Evolutionary conservation across 2,329 filamentous ascomycete genomes (phyloP).

Genomic region (Fusarium zealandicum): DNA sequence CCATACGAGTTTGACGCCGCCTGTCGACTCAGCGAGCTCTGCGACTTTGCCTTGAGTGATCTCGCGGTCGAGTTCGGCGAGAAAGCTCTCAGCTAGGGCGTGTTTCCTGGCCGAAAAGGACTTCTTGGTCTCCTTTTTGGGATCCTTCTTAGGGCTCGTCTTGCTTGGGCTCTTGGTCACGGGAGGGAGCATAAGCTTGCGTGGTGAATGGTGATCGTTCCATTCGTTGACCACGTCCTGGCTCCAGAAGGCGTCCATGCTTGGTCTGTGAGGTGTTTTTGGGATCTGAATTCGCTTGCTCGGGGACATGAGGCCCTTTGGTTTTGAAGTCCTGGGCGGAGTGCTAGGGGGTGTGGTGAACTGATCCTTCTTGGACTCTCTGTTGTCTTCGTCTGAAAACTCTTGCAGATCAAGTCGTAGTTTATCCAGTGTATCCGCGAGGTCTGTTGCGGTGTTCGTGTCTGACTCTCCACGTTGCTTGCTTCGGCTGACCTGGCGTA

Average conservation of each 20-base stretch:
- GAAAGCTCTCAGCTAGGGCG: conserved; percentile 67
- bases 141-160: conserved; percentile 48
- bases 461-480: neutral
- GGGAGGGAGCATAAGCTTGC: conserved; percentile 48
- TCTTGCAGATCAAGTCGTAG: conserved; percentile 36
- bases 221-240: conserved; percentile 66
- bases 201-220: conserved; percentile 68
- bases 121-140: conserved; percentile 56
- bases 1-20: conserved; percentile 77
- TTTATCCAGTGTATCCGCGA: conserved; percentile 37
- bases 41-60: conserved; percentile 69
- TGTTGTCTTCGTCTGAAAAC: conserved; percentile 36
- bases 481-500: conserved; percentile 10
- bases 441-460: conserved; percentile 29
- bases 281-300: conserved; percentile 54
- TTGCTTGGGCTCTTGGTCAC: conserved; percentile 41
- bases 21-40: conserved; percentile 66
- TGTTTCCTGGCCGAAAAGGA: conserved; percentile 69
- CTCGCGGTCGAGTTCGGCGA: conserved; percentile 70
- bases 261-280: conserved; percentile 60
- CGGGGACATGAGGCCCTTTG: conserved; percentile 41
- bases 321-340: conserved; percentile 24
- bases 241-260: conserved; percentile 66
- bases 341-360: conserved; percentile 36
- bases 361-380: conserved; percentile 6